These are phyloP conservation scores for Nakazawaea siamensis DNA, from an alignment of 805 yeast species.

Conservation along the genomic window DNA sequence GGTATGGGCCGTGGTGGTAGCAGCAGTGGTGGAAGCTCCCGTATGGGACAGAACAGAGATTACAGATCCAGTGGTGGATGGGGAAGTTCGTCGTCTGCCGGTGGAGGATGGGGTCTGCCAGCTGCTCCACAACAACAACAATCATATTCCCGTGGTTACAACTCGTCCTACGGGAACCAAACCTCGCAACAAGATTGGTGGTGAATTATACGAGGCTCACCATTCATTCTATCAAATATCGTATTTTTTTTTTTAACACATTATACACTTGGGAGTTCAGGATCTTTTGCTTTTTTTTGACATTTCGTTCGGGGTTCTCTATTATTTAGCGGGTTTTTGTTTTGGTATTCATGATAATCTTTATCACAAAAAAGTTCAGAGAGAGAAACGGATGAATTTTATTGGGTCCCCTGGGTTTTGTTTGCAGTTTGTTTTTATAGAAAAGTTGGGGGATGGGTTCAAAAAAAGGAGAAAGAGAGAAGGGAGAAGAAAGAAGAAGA, in stretches of 20 bases:
- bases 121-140: conserved; percentile 4
- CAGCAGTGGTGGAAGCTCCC: conserved; percentile 11
- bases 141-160: conserved; percentile 9
- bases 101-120: conserved; percentile 24
- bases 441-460: background rate
- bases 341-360: too few relatives aligned
- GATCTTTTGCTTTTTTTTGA: too few relatives aligned
- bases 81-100: conserved; percentile 15
- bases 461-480: background rate
- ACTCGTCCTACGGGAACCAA: conserved; percentile 16
- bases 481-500: background rate
- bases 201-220: too few relatives aligned
- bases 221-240: too few relatives aligned
- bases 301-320: too few relatives aligned
- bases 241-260: too few relatives aligned
- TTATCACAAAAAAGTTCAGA: too few relatives aligned
- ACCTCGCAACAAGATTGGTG: conserved; percentile 10
- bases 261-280: too few relatives aligned
- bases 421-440: background rate
- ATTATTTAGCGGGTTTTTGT: background rate
- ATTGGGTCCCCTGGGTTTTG: background rate
- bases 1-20: conserved; percentile 12
- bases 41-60: conserved; percentile 7
- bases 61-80: conserved; percentile 18
- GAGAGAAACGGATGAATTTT: background rate